These are phyloP conservation scores for Vararia minispora DNA, from an alignment of 768 basidiomycete species.

Conservation along the genomic window DNA sequence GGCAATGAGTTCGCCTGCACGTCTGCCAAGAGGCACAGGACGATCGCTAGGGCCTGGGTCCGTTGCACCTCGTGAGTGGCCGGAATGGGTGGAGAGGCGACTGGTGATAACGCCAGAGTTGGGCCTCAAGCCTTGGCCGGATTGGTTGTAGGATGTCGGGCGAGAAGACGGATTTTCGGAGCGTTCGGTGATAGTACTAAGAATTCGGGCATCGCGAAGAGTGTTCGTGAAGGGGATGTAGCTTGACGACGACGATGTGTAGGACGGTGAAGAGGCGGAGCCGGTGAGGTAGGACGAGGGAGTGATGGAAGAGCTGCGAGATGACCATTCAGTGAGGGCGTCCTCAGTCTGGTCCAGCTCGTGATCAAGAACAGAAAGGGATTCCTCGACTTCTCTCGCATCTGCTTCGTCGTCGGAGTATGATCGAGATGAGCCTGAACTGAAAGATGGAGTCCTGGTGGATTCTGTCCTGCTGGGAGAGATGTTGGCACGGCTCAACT, in stretches of 20 bases:
- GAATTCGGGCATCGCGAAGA: constrained; percentile 32
- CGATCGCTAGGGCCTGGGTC: constrained; percentile 30
- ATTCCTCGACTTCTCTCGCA: constrained; percentile 50
- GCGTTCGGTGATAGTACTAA: constrained; percentile 71
- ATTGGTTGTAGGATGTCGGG: constrained; percentile 31
- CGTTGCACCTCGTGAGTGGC: constrained; percentile 47
- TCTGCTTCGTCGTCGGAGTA: constrained; percentile 47
- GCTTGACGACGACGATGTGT: constrained; percentile 9
- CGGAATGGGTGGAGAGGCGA: constrained; percentile 34
- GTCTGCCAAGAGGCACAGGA: constrained; percentile 30
- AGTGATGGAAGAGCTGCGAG: constrained; percentile 26
- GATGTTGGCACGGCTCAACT: constrained; percentile 15
- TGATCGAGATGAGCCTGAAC: constrained; percentile 11
- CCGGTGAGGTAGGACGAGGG: constrained; percentile 25
- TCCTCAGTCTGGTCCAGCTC: constrained; percentile 58
- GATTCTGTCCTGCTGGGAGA: too few species aligned
- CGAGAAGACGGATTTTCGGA: constrained; percentile 59
- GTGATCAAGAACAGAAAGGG: constrained; percentile 54
- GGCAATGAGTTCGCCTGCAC: constrained; percentile 62
- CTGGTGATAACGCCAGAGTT: constrained; percentile 34
- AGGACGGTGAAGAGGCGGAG: constrained; percentile 17
- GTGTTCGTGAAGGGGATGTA: constrained; percentile 25
- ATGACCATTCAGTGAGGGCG: constrained; percentile 57
- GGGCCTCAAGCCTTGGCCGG: constrained; percentile 20
- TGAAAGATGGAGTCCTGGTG: constrained; percentile 8